phyloP scores from a whole-genome alignment of 1,284 basidiomycete genomes.

The Sanguinoderma infundibulare region DNA sequence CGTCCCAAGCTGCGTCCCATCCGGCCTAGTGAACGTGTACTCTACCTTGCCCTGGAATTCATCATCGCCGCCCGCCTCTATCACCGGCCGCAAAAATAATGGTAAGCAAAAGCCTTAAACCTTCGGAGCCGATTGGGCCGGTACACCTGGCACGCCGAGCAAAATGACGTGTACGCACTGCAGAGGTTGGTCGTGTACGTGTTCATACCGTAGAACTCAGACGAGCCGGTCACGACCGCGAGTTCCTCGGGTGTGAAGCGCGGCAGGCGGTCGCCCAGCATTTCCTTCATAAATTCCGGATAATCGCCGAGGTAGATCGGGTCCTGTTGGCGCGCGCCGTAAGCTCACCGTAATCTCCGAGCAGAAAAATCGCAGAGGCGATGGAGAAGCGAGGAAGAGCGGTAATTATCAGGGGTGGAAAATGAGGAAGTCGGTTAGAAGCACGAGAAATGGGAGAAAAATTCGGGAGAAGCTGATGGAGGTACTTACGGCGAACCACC shows the following conservation, averaged over 20 bases:
- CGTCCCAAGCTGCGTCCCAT: constrained; percentile 70
- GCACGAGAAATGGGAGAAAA: background rate
- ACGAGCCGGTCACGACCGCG: constrained; percentile 65
- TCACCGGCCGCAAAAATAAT: too few relatives aligned
- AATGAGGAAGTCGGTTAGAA: background rate
- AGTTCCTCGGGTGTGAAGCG: constrained; percentile 66
- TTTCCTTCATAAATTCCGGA: constrained; percentile 62
- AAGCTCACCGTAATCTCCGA: background rate
- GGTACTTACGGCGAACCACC: constrained; percentile 62
- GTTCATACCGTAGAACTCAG: constrained; percentile 76
- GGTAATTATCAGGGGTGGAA: background rate
- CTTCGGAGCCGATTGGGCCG: too few relatives aligned
- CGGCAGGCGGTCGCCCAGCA: constrained; percentile 69
- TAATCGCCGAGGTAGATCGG: constrained; percentile 78
- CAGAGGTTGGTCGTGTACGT: constrained; percentile 76
- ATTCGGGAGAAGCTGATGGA: background rate
- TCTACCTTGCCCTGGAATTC: constrained; percentile 70
- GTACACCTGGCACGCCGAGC: background rate
- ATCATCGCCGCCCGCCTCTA: constrained; percentile 63
- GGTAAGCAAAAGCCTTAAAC: background rate
- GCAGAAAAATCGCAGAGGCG: background rate
- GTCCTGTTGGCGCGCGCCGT: constrained; percentile 44
- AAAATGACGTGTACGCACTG: constrained; percentile 44
- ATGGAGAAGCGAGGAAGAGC: background rate
- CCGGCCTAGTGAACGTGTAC: constrained; percentile 63